phyloP scores from a whole-genome alignment of 2,329 filamentous ascomycete genomes.

The Alternaria triticina region DNA sequence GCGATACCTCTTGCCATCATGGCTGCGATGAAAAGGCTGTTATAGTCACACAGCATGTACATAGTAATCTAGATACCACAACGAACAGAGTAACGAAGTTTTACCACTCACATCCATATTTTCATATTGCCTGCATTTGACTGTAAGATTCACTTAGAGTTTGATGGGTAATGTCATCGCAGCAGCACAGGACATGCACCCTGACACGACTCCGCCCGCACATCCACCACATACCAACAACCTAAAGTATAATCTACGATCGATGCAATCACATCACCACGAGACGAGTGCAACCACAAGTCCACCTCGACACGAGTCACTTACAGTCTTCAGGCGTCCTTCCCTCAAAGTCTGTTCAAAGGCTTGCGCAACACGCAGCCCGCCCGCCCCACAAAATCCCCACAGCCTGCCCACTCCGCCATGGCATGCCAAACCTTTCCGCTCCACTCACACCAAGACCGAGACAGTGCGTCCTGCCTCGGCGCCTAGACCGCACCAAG shows the following conservation, averaged over 20 bases:
- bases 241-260: neutral
- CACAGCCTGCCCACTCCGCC: neutral
- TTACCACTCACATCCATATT: neutral
- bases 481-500: slow-evolving; percentile 21
- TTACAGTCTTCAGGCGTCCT: neutral
- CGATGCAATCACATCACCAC: neutral
- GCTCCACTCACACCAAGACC: slow-evolving; percentile 23
- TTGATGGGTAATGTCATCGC: neutral
- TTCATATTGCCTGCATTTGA: neutral
- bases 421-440: slow-evolving; percentile 21
- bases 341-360: neutral
- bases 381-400: neutral
- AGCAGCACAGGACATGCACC: neutral
- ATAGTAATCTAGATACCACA: slow-evolving; percentile 18
- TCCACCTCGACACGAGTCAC: neutral
- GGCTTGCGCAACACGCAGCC: neutral
- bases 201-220: neutral
- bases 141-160: neutral
- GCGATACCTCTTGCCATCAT: slow-evolving; percentile 27
- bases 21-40: slow-evolving; percentile 19
- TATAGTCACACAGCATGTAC: slow-evolving; percentile 8
- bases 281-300: neutral
- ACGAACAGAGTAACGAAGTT: neutral
- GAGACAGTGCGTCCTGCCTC: slow-evolving; percentile 4
- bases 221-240: neutral